phyloP scores from a whole-genome alignment of 352 stramenopile species.

The Phytophthora melonis region DNA sequence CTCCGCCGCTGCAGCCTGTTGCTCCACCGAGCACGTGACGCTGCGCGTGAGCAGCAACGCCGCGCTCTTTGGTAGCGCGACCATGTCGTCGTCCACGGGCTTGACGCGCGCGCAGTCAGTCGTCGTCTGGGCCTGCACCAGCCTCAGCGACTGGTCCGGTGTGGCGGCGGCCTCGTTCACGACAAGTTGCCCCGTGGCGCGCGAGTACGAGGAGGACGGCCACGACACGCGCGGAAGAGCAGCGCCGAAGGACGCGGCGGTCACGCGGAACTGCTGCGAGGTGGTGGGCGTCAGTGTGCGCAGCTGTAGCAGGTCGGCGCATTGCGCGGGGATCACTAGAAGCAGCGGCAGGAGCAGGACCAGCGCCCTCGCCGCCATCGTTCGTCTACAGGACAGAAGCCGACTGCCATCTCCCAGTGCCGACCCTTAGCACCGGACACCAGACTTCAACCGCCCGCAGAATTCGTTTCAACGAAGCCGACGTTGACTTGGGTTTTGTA shows the following conservation, averaged over 20 bases:
- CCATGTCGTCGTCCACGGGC: slow-evolving; percentile 5
- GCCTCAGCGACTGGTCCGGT: slow-evolving; percentile 21
- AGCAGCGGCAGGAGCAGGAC: slow-evolving; percentile 8
- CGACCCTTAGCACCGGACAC: neutral
- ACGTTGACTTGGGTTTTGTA: too few species aligned
- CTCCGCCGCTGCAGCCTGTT: slow-evolving; percentile 55
- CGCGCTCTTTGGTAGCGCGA: neutral
- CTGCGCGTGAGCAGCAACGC: slow-evolving; percentile 61
- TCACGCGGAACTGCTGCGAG: slow-evolving; percentile 45
- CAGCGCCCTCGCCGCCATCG: neutral
- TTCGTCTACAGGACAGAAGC: slow-evolving; percentile 23
- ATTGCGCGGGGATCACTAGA: neutral
- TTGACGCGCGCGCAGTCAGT: slow-evolving; percentile 28
- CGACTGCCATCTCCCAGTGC: neutral
- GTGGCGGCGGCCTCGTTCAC: slow-evolving; percentile 10
- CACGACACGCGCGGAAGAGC: slow-evolving; percentile 33
- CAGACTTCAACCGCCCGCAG: too few species aligned
- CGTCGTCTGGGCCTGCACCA: slow-evolving; percentile 26
- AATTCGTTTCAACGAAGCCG: too few species aligned
- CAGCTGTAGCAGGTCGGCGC: slow-evolving; percentile 41
- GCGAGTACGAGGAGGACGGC: slow-evolving; percentile 22
- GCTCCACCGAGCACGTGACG: slow-evolving; percentile 58
- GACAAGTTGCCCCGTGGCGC: slow-evolving; percentile 11
- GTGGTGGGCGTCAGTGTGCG: slow-evolving; percentile 9
- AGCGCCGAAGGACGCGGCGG: slow-evolving; percentile 38